Evolutionary conservation across 2,329 filamentous ascomycete genomes (phyloP).

Genomic region (Botrytis galanthina): DNA sequence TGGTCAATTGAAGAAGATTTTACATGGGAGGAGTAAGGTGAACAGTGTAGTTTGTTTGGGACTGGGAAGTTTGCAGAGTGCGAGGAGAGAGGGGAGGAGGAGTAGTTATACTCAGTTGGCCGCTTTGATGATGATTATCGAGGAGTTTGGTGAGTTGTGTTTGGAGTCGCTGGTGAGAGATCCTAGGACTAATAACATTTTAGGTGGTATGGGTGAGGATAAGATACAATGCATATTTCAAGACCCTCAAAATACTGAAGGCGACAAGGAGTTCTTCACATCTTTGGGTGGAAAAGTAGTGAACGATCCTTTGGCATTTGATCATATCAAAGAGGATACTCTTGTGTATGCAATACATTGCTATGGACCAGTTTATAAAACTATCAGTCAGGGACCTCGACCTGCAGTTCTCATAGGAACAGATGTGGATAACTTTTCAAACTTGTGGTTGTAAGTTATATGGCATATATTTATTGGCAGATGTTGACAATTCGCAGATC

Average conservation of each 20-base stretch:
- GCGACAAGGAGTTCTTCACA: conserved; percentile 35
- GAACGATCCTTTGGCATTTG: conserved; percentile 36
- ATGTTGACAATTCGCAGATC: conserved; percentile 18
- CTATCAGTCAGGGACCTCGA: conserved; percentile 28
- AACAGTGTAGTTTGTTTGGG: conserved; percentile 36
- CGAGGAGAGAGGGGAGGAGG: conserved; percentile 34
- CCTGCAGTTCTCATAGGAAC: conserved; percentile 37
- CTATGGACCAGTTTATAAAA: conserved; percentile 36
- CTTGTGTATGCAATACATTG: conserved; percentile 40
- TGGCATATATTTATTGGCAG: neutral
- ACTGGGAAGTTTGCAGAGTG: conserved; percentile 37
- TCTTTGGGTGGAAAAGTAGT: conserved; percentile 33
- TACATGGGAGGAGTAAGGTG: conserved; percentile 22
- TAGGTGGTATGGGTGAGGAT: neutral
- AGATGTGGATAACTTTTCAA: conserved; percentile 35
- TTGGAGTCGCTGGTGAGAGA: neutral
- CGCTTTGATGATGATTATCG: conserved; percentile 34
- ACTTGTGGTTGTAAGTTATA: conserved; percentile 29
- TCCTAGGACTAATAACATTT: neutral
- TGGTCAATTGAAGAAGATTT: conserved; percentile 23
- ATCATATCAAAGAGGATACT: conserved; percentile 28
- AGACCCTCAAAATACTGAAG: conserved; percentile 37
- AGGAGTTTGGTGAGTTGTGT: conserved; percentile 24
- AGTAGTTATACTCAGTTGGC: conserved; percentile 36
- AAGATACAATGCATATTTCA: conserved; percentile 29